phyloP scores from a whole-genome alignment of 768 basidiomycete genomes.

The Lactarius evosmus region DNA sequence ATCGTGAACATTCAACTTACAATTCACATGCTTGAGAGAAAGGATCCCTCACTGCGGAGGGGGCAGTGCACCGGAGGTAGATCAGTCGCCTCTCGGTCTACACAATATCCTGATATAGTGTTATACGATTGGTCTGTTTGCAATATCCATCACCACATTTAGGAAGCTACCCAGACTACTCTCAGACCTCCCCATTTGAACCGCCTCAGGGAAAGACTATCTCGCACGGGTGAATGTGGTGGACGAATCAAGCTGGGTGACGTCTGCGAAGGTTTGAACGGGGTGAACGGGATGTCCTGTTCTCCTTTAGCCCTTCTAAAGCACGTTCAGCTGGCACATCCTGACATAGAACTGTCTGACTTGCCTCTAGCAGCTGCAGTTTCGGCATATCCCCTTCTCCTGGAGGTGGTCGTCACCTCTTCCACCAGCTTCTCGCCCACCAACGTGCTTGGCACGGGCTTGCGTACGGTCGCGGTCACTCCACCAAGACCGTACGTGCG shows the following conservation, averaged over 20 bases:
- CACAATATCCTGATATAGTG: not conserved
- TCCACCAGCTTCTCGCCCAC: conserved; percentile 11
- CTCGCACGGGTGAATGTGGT: not conserved
- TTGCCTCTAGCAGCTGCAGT: conserved; percentile 9
- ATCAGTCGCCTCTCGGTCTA: not conserved
- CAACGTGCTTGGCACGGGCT: not conserved
- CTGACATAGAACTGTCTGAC: not conserved
- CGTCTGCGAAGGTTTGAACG: conserved; percentile 15
- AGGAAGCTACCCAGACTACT: too few relatives aligned
- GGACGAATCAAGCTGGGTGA: conserved; percentile 5
- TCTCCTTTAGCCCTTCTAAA: conserved; percentile 10
- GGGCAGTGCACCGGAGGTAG: not conserved
- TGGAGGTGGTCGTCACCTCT: not conserved
- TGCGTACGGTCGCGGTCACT: not conserved
- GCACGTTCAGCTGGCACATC: conserved; percentile 5
- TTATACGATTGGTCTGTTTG: not conserved
- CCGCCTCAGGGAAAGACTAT: not conserved
- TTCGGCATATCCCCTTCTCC: conserved; percentile 11
- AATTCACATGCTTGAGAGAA: too few relatives aligned
- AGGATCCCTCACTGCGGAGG: not conserved
- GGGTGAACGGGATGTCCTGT: conserved; percentile 1
- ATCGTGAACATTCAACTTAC: too few relatives aligned
- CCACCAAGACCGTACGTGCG: conserved; percentile 50
- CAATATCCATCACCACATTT: too few relatives aligned
- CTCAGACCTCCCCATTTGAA: not conserved